A percentile compares a stretch with the other conserved stretches of the same genome.
phyloP scores from a whole-genome alignment of 2,329 filamentous ascomycete genomes.

The Capronia americana region DNA sequence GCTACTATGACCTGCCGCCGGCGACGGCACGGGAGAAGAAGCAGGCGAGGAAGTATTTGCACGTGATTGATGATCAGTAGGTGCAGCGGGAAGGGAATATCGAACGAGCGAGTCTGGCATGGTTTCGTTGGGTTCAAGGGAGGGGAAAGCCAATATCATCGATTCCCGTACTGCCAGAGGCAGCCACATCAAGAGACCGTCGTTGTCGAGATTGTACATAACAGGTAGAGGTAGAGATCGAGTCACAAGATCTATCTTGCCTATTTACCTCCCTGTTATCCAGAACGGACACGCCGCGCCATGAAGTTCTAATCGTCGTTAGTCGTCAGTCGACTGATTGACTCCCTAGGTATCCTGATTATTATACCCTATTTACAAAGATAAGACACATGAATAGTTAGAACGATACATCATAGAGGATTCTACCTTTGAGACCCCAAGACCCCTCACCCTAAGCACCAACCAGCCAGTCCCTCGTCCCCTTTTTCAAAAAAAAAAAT shows the following conservation, averaged over 20 bases:
- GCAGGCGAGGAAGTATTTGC: slow-evolving; percentile 96
- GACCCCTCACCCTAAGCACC: too few species aligned
- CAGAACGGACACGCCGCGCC: background rate
- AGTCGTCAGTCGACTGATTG: background rate
- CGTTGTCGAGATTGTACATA: background rate
- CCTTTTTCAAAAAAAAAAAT: background rate
- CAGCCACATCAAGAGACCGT: background rate
- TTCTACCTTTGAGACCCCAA: too few species aligned
- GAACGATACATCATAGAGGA: too few species aligned
- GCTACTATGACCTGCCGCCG: slow-evolving; percentile 91
- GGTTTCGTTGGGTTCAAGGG: background rate
- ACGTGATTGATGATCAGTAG: slow-evolving; percentile 85
- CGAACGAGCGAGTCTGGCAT: background rate
- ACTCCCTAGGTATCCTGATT: too few species aligned
- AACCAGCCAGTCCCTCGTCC: too few species aligned
- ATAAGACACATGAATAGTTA: too few species aligned
- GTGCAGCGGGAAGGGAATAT: background rate
- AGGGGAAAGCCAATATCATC: background rate
- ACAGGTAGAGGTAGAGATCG: background rate
- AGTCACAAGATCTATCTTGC: background rate
- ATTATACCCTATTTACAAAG: too few species aligned
- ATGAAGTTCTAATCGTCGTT: background rate
- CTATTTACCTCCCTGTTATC: background rate
- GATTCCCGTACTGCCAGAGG: background rate
- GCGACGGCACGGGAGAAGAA: slow-evolving; percentile 92